These are phyloP conservation scores for Pichia pseudocactophila DNA, from an alignment of 805 yeast genomes.

Conservation along the genomic window DNA sequence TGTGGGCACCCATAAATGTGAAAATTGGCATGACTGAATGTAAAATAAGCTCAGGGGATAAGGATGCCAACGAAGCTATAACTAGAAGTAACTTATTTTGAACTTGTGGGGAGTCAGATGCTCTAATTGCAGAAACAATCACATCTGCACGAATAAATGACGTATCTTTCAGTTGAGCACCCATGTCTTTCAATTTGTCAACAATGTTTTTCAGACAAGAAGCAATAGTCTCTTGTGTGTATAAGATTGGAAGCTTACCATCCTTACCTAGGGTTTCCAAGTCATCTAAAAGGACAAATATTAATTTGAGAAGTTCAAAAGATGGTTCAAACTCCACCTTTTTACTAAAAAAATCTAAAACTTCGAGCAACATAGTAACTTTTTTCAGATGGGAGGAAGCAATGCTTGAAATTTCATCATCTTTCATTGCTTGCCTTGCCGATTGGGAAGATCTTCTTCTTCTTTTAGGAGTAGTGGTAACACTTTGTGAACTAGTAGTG, in stretches of 20 bases:
- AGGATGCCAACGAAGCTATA: conserved; percentile 75
- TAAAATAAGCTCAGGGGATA: conserved; percentile 83
- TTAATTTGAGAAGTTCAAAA: conserved; percentile 30
- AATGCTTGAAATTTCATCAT: conserved; percentile 59
- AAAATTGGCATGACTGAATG: conserved; percentile 99
- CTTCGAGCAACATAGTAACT: conserved; percentile 70
- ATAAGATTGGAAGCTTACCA: conserved; percentile 83
- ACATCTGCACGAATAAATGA: conserved; percentile 78
- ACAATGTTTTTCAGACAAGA: conserved; percentile 73
- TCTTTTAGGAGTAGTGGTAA: conserved; percentile 52
- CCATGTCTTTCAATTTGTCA: conserved; percentile 37
- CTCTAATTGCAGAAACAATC: conserved; percentile 81
- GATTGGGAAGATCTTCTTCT: conserved; percentile 77
- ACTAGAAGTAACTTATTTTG: conserved; percentile 83
- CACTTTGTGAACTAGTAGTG: conserved; percentile 19
- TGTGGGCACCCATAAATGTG: conserved; percentile 98
- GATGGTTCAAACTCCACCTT: conserved; percentile 19
- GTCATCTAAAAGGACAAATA: conserved; percentile 58
- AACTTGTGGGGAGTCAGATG: conserved; percentile 86
- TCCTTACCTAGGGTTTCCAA: conserved; percentile 81
- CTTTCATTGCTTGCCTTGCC: conserved; percentile 65
- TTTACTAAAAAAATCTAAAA: conserved; percentile 47
- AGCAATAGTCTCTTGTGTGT: conserved; percentile 85
- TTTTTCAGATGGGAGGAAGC: conserved; percentile 75
- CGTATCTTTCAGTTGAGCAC: conserved; percentile 40